These are phyloP conservation scores for Camellia japonica DNA, from an alignment of 148 eudicot genomes.

Conservation along the genomic window DNA sequence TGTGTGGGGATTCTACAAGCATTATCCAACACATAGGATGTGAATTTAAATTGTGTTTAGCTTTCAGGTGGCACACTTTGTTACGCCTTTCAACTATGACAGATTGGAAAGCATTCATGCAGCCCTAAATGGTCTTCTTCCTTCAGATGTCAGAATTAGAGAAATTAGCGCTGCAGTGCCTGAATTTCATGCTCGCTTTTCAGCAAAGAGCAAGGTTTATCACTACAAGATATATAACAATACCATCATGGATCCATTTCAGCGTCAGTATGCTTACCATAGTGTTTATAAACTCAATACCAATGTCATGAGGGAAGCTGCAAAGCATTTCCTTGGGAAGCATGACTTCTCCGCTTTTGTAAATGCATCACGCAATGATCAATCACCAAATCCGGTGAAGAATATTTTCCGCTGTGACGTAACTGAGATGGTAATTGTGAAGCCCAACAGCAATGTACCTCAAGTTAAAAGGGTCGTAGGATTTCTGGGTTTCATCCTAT, in stretches of 20 bases:
- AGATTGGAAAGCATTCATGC: constrained; percentile 66
- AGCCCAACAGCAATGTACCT: not conserved
- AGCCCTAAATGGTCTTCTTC: constrained; percentile 88
- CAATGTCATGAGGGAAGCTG: constrained; percentile 68
- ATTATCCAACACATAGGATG: not conserved
- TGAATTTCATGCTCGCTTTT: constrained; percentile 91
- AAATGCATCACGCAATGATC: constrained; percentile 63
- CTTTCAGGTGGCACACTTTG: constrained; percentile 90
- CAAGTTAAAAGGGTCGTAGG: not conserved
- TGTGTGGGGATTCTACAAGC: constrained; percentile 17
- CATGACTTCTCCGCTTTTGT: constrained; percentile 82
- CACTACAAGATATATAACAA: constrained; percentile 74
- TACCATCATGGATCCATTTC: constrained; percentile 77
- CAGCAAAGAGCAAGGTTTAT: constrained; percentile 74
- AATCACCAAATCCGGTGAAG: constrained; percentile 64
- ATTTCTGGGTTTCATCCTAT: constrained; percentile 1
- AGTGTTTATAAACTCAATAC: constrained; percentile 66
- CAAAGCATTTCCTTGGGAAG: constrained; percentile 62
- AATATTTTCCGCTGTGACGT: constrained; percentile 64
- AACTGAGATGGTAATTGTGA: constrained; percentile 59
- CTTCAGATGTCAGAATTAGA: constrained; percentile 75
- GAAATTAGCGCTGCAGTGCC: constrained; percentile 75
- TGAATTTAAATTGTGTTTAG: constrained; percentile 26
- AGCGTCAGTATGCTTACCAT: constrained; percentile 63
- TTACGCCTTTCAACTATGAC: constrained; percentile 85